Conservation (phyloP, 1,139 yeast species). For the Yamadazyma atmosphaerica region DNA sequence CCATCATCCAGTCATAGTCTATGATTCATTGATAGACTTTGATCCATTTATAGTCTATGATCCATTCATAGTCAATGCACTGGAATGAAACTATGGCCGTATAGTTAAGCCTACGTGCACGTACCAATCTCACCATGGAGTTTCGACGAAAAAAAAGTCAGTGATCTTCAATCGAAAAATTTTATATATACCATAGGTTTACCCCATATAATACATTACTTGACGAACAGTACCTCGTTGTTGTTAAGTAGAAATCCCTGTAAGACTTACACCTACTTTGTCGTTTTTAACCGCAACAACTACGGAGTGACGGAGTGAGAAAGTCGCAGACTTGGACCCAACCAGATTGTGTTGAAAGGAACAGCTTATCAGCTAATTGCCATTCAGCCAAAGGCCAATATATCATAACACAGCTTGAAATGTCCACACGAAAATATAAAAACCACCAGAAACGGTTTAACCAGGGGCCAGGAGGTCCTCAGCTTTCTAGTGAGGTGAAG, state of each 20-base stretch:
- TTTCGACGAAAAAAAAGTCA: not conserved
- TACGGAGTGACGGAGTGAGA: not conserved
- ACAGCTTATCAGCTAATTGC: no score
- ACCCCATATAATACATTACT: no score
- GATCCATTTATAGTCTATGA: no score
- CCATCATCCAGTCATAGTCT: no score
- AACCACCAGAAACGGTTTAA: constrained; percentile 49
- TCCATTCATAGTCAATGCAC: not conserved
- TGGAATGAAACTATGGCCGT: not conserved
- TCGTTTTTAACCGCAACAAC: not conserved
- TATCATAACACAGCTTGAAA: constrained; percentile 9
- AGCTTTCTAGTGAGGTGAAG: constrained; percentile 37
- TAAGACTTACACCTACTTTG: no score
- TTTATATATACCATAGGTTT: not conserved
- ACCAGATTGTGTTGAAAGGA: no score
- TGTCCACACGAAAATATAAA: constrained; percentile 45
- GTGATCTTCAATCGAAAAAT: not conserved
- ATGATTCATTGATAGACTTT: no score
- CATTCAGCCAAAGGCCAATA: no score
- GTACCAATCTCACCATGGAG: not conserved
- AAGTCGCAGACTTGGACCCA: no score
- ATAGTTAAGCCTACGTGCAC: not conserved
- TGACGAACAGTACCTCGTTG: no score
- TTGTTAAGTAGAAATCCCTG: no score
- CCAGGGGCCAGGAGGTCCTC: constrained; percentile 15